Conservation (phyloP, 371 early-diverging fungal species). For the Mortierella sp. region DNA sequence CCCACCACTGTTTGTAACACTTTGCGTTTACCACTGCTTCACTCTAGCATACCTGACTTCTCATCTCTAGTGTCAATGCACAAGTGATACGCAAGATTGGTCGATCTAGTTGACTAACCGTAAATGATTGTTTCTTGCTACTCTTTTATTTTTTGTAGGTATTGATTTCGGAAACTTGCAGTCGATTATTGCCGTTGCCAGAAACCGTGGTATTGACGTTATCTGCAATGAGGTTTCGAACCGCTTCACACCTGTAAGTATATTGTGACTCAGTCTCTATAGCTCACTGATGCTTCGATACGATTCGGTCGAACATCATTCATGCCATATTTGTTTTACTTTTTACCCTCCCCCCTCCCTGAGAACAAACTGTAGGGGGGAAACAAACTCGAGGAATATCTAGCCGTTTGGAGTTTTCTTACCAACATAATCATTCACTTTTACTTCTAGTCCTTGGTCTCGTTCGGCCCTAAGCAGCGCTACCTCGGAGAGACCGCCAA, state of each 20-base stretch:
- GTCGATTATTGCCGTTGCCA: conserved; percentile 95
- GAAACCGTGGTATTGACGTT: conserved; percentile 98
- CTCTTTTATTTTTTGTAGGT: conserved; percentile 61
- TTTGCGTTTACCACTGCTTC: no score
- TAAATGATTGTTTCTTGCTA: conserved; percentile 59
- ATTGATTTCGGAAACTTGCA: conserved; percentile 97
- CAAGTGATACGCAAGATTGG: neutral
- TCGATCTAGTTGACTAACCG: conserved; percentile 40
- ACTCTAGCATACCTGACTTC: neutral
- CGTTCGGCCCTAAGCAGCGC: conserved; percentile 95
- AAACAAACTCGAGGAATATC: neutral
- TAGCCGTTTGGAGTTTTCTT: conserved; percentile 50
- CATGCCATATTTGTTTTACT: conserved; percentile 3
- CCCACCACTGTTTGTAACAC: neutral
- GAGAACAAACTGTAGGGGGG: conserved; percentile 3
- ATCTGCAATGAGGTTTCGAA: conserved; percentile 97
- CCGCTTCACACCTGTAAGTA: conserved; percentile 93
- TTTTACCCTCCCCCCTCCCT: neutral
- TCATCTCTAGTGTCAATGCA: neutral
- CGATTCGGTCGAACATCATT: neutral
- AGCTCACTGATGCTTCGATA: neutral
- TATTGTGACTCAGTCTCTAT: neutral
- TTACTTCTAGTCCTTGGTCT: conserved; percentile 89
- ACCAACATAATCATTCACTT: conserved; percentile 80
- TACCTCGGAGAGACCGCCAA: conserved; percentile 96